Evolutionary conservation across 2,329 filamentous ascomycete species (phyloP).

Genomic region (Ophiostoma himal-ulmi): DNA sequence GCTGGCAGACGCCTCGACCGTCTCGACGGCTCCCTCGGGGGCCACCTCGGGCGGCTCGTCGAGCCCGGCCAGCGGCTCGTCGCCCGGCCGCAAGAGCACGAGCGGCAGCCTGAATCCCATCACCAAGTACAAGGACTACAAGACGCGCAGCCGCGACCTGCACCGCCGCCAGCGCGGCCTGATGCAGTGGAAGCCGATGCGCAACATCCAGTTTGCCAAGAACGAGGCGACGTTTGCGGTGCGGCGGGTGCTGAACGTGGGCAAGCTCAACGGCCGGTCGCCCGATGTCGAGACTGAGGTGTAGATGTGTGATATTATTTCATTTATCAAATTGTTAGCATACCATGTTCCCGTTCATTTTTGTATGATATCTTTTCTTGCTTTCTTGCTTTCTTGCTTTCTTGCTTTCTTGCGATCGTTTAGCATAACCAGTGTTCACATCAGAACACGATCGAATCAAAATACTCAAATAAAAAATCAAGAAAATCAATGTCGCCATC

Average conservation of each 20-base stretch:
- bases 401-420: neutral
- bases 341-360: neutral
- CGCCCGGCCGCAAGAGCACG: constrained; percentile 32
- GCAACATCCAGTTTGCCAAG: constrained; percentile 81
- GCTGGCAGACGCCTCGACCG: neutral
- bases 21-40: neutral
- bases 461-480: neutral
- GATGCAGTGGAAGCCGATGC: constrained; percentile 88
- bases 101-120: constrained; percentile 43
- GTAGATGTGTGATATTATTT: neutral
- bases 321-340: neutral
- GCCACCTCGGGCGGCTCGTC: constrained; percentile 26
- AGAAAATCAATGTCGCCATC: neutral
- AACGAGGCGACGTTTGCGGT: constrained; percentile 77
- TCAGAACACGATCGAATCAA: neutral
- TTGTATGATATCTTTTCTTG: neutral
- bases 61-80: constrained; percentile 22
- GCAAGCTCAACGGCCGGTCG: constrained; percentile 72
- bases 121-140: constrained; percentile 57
- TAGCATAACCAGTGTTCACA: neutral
- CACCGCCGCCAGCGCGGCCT: constrained; percentile 81
- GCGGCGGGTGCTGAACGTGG: constrained; percentile 67
- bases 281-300: constrained; percentile 80
- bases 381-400: neutral
- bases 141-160: constrained; percentile 64